Percentiles rank a stretch among this genome's conserved stretches.
Conservation (phyloP, 2,329 filamentous ascomycete genomes). For the Sclerotinia glacialis region DNA sequence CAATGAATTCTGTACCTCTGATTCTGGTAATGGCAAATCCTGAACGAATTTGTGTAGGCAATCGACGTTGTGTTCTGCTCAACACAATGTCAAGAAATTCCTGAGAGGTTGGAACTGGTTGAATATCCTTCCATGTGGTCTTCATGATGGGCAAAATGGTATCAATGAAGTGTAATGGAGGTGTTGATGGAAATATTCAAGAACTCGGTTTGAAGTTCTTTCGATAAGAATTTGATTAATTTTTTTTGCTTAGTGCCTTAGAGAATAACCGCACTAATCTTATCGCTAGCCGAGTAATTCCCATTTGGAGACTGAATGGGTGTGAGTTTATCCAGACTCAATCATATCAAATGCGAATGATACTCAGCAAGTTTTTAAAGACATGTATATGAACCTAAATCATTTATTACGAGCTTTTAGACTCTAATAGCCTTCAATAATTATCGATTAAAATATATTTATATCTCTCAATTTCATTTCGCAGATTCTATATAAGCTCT, state of each 20-base stretch:
- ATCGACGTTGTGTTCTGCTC: constrained; percentile 83
- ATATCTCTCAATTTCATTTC: no score
- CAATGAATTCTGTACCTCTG: constrained; percentile 48
- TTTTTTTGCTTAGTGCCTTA: constrained; percentile 21
- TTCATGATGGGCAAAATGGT: constrained; percentile 48
- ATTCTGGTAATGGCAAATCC: constrained; percentile 97
- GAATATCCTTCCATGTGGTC: constrained; percentile 72
- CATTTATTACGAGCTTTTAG: no score
- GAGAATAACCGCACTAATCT: constrained; percentile 19
- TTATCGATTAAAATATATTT: no score
- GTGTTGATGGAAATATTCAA: constrained; percentile 17
- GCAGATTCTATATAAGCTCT: no score
- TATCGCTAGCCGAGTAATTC: constrained; percentile 22
- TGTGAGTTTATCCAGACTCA: neutral
- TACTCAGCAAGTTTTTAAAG: no score
- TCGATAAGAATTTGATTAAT: constrained; percentile 24
- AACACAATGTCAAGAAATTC: constrained; percentile 98
- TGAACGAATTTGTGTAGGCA: constrained; percentile 92
- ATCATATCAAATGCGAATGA: neutral
- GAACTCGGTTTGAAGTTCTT: constrained; percentile 22
- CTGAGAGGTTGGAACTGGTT: constrained; percentile 84
- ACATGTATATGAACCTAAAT: no score
- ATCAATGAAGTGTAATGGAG: constrained; percentile 6
- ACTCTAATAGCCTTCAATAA: no score
- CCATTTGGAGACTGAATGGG: neutral